phyloP scores from a whole-genome alignment of 495 filamentous ascomycete species.

The Penicillium soppii region DNA sequence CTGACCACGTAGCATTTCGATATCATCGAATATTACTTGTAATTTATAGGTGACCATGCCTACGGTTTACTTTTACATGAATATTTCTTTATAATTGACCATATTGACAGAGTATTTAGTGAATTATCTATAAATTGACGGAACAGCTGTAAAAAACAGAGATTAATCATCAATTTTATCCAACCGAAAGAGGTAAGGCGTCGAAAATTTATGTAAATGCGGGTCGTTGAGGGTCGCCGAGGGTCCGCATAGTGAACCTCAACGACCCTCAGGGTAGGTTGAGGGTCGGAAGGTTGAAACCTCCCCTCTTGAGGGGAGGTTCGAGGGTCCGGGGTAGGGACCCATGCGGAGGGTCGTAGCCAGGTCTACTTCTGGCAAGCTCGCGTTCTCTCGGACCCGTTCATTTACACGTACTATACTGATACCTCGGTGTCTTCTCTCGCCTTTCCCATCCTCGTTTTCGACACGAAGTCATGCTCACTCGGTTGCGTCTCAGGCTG shows the following conservation, averaged over 20 bases:
- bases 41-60: background rate
- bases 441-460: too few relatives aligned
- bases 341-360: background rate
- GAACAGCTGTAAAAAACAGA: conserved; percentile 4
- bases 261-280: background rate
- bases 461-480: too few relatives aligned
- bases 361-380: too few relatives aligned
- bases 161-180: conserved; percentile 4
- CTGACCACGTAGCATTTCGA: background rate
- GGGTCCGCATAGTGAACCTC: too few relatives aligned
- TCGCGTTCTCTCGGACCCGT: too few relatives aligned
- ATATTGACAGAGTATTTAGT: conserved; percentile 2
- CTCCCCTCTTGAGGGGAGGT: background rate
- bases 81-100: background rate
- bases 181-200: conserved; percentile 2
- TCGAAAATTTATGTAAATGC: background rate
- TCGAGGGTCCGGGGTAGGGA: background rate
- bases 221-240: background rate
- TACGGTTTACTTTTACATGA: background rate
- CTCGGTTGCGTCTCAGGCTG: too few relatives aligned
- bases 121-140: background rate
- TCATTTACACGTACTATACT: too few relatives aligned
- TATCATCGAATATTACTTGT: background rate
- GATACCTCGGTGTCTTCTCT: too few relatives aligned
- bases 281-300: background rate